Base-by-base conservation (phyloP, 805 yeast genomes). In the Komagataella pastoris region DNA sequence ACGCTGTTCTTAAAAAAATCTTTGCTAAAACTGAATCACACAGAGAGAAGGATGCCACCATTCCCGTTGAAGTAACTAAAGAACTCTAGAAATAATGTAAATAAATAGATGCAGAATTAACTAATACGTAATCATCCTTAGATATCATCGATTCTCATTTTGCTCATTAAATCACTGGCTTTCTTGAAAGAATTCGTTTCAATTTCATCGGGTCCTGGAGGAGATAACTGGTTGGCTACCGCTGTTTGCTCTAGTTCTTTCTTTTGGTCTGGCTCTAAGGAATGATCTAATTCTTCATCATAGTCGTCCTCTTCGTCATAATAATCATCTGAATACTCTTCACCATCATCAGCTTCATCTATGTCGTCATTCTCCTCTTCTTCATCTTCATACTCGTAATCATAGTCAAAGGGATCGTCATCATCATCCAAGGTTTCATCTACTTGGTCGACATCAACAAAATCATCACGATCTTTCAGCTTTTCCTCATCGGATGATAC, bases 271-370 rank as follows among this genome's bases (percentile, higher is more conserved):
- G 40, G 40, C 3, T 30, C 40, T 5, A 30, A 30, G 3, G 40
- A 4, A 10, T 21, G 36, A n/a, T 49, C 49, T 30, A 47, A 18
- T n/a, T 47, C 49, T 14, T 47, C 52, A 17, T 50, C 52, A 17
- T 18, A 19, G 21, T 47, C 52, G 14, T 49, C 51, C 24, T 47
- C 52, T n/a, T 18, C 45, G 4, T 43, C 44, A 8, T 50, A 36
- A n/a, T 47, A 49, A 36, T 47, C 45, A 17, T 50, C 52, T 7
- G 30, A 44, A 14, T 50, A 46, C 3, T 36, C 49, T 10, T 40
- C 48, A 3, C 40, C 40, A 10, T 30, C 40, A 30, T 30, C 40
- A 10, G 14, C n/a, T 30, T 30, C 40, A 30, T 30, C 40, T 14
- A 30, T 10, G 40, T 30, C 40, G 5, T 30, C 40, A 14, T 30